These are phyloP conservation scores for Bipolaris oryzae DNA, from an alignment of 2,329 filamentous ascomycete genomes.

Conservation along the genomic window DNA sequence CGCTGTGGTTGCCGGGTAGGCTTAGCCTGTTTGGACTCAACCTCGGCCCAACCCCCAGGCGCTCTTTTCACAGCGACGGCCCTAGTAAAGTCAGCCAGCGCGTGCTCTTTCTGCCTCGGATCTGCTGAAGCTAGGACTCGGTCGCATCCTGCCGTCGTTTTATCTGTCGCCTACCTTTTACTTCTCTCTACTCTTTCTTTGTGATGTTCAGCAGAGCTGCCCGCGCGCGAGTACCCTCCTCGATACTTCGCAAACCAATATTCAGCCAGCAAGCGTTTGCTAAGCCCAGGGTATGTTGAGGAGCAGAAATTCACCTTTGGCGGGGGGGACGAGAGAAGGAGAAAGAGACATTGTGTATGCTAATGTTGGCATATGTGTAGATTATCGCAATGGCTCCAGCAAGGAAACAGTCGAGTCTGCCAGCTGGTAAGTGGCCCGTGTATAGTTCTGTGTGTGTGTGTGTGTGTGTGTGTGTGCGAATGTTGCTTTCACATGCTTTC, in stretches of 20 bases:
- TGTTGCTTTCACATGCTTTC: conserved; percentile 18
- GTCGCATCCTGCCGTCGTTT: conserved; percentile 17
- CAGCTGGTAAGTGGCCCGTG: conserved; percentile 49
- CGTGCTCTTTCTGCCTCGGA: conserved; percentile 32
- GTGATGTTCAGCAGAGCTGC: conserved; percentile 51
- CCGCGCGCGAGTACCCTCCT: conserved; percentile 47
- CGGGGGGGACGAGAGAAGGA: neutral
- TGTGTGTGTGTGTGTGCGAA: no score
- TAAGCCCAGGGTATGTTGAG: conserved; percentile 39
- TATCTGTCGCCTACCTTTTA: conserved; percentile 13
- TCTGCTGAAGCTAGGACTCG: conserved; percentile 25
- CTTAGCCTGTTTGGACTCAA: conserved; percentile 20
- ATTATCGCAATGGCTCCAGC: conserved; percentile 45
- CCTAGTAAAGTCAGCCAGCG: conserved; percentile 25
- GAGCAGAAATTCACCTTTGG: neutral
- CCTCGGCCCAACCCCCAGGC: conserved; percentile 20
- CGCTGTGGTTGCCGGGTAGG: neutral
- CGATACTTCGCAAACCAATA: conserved; percentile 44
- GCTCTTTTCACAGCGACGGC: conserved; percentile 21
- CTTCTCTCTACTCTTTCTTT: conserved; percentile 9
- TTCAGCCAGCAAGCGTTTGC: conserved; percentile 27
- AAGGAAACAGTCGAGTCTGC: conserved; percentile 54
- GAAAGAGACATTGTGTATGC: conserved; percentile 2
- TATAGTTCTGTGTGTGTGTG: no score
- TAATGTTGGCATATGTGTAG: conserved; percentile 26